Evolutionary conservation across 2,329 filamentous ascomycete species (phyloP), one percentile per base, ranked within the genome.

Genomic region (Calonectria multiphialidica): DNA sequence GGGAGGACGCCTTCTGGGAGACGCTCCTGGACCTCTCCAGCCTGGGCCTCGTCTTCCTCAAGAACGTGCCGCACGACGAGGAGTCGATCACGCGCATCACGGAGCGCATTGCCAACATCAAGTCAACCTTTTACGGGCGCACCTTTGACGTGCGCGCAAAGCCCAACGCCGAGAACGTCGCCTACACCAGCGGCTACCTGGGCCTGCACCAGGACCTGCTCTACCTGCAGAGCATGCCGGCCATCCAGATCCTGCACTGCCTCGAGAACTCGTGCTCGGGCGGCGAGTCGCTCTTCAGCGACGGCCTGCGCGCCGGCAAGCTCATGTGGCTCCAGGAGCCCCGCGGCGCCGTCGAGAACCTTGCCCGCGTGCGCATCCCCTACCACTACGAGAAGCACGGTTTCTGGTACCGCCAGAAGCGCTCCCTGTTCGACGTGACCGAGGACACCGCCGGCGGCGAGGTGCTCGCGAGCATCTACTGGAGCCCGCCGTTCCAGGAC

Each of bases 141-240:
- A 98, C 95, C 0, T 98, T 96, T 92, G 94, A 98, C 83, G 96
- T 98, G 15, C 90, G 92, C 66, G 95, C 93, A 4, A 93, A 97
- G 66, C 78, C 93, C 1, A 83, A 94, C 68, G 95, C 96, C 28
- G 95, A 96, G 81, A 98, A 98, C 81, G 94, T 98, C 5, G 96
- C 97, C 12, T 95, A 98, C 84, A 98, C 96, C 1, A 93, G 90
- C 79, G 89, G 93, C 61, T 93, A 92, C 79, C 91, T 98, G 1
- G 94, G 94, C 18, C 92, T 98, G 59, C 97, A 99, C 85, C 97
- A 98, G 90, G 97, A 98, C 81, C 89, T 98, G 47, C 88, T 98
- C 68, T 98, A 98, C 84, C 93, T 97, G 84, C 86, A 89, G 16
- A 90, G 94, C 63, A 92, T 94, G 3, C 96, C 96, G 0, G 91